These are phyloP conservation scores for Pyrenophora teres DNA, from an alignment of 2,329 filamentous ascomycete species.

Conservation along the genomic window DNA sequence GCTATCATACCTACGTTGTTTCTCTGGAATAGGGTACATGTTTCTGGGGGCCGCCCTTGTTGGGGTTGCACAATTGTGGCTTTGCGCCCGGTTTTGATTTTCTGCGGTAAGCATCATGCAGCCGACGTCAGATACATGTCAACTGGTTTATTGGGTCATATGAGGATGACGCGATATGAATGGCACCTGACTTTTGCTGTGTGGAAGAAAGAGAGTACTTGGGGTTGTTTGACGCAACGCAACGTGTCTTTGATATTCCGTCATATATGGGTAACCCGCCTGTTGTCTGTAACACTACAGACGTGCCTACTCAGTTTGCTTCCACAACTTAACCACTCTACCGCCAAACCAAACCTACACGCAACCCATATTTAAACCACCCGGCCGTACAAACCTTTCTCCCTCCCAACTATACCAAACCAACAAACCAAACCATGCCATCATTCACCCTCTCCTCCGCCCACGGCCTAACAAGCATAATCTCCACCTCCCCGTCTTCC, in stretches of 20 bases:
- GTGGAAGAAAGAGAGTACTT: too few relatives aligned
- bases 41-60: too few relatives aligned
- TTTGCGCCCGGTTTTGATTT: not conserved
- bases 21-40: not conserved
- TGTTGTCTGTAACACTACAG: too few relatives aligned
- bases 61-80: not conserved
- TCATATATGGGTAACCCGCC: too few relatives aligned
- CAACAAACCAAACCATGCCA: constrained; percentile 13
- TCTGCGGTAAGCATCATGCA: not conserved
- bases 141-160: not conserved
- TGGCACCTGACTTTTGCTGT: not conserved
- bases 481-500: constrained; percentile 11
- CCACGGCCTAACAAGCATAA: constrained; percentile 32
- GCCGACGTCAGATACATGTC: not conserved
- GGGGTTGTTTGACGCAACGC: too few relatives aligned
- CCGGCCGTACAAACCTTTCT: not conserved
- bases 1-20: not conserved
- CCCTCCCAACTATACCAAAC: not conserved
- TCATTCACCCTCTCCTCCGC: constrained; percentile 24
- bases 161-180: not conserved
- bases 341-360: not conserved
- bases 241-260: too few relatives aligned
- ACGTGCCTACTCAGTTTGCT: too few relatives aligned
- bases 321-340: not conserved
- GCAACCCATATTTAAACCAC: not conserved